Evolutionary conservation across 176 grass and related monocot species (phyloP).

Genomic region (Alloteropsis semialata): DNA sequence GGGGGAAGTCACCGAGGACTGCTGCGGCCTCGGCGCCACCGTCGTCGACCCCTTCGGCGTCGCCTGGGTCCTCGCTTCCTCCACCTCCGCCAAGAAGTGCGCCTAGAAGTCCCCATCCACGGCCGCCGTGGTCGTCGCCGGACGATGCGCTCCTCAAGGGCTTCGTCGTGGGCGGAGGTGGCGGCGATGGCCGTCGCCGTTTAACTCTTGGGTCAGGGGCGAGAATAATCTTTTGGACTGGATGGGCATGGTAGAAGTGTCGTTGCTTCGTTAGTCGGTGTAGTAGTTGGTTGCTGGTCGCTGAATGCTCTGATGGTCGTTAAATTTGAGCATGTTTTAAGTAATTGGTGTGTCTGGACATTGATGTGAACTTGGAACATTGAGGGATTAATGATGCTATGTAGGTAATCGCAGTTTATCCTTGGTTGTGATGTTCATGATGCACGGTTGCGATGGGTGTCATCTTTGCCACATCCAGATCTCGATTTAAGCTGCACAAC

Average conservation of each 20-base stretch:
- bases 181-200: background rate
- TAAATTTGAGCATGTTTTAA: background rate
- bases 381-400: background rate
- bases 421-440: background rate
- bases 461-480: no score
- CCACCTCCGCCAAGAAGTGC: slow-evolving; percentile 21
- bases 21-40: background rate
- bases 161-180: background rate
- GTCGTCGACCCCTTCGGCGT: slow-evolving; percentile 61
- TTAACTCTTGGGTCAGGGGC: background rate
- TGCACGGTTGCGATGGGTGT: background rate
- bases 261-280: background rate
- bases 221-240: background rate
- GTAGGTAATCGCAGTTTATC: background rate
- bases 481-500: no score
- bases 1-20: slow-evolving; percentile 34
- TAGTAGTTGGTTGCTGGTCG: background rate
- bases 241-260: background rate
- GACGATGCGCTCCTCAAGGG: background rate
- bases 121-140: background rate
- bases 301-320: background rate
- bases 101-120: background rate
- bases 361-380: background rate
- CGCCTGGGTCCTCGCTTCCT: slow-evolving; percentile 36
- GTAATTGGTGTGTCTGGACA: background rate